Evolutionary conservation across 495 filamentous ascomycete species (phyloP), one percentile per base, ranked within the genome.

Genomic region (Trichocladium uniseriatum): DNA sequence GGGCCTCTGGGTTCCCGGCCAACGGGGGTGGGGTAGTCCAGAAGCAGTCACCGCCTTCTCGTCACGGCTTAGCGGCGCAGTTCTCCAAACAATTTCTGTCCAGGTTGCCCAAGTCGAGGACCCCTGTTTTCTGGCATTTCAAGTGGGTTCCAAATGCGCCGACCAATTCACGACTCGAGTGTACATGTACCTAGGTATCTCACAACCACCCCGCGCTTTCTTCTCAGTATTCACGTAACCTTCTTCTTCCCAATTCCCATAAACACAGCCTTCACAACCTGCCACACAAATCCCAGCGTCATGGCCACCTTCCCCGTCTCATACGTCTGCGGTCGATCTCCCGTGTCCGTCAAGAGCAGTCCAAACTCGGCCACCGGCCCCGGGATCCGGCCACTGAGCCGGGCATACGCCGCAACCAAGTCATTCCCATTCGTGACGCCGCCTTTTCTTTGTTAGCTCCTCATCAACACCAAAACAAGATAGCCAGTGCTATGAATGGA

Each of bases 371-470:
- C 69, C 4, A 78, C 49, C 0, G 70, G 57, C 0, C 62, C 62
- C 0, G 75, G 69, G 49, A 77, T 80, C 29, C 52, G 59, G n/a
- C 51, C 41, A 18, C 61, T 56, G 4, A 67, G 62, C 13, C 73
- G 67, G 14, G 74, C 60, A 54, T 80, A 84, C 20, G 70, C 71
- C 8, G 75, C 67, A 7, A 80, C 73, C 38, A 82, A 66, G 52
- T 84, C 80, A 53, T 79, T 77, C 7, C 79, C 78, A 52, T 81
- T 82, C 20, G 79, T 82, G 20, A 83, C 69, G 37, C 77, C 78
- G 8, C 78, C 78, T 81, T 46, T 32, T 27, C 24, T 4, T 3
- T 4, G 24, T 27, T 8, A 27, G 24, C 38, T n/a, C 7, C 7
- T 10, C 31, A 10, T 10, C 31, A 11, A 10, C 27, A 29, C 5